Evolutionary conservation across 208 protist species (phyloP), one percentile per base, ranked within the genome.

Genomic region (Wallacemonas rigidus): DNA sequence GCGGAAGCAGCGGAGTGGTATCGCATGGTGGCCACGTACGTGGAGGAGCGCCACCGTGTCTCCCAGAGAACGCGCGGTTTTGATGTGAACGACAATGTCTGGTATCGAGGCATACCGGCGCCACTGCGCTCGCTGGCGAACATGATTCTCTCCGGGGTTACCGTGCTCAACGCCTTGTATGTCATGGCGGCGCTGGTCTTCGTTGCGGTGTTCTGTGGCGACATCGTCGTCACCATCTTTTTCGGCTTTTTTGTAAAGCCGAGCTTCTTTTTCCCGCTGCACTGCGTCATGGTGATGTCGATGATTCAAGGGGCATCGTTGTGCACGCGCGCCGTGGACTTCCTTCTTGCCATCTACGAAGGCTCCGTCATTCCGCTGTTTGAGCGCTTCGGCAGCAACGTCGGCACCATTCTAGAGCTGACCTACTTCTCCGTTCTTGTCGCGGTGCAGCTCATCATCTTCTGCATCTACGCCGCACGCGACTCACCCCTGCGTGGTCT

Each of bases 211-310:
- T 80, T 91, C 56, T 57, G 63, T 40, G 80, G 76, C 6, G 67
- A 68, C 67, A 64, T 89, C 55, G 68, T 86, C 35, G 71, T 84
- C 43, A 89, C 81, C 41, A 43, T 89, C 48, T 93, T 90, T 64
- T 81, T 93, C 40, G 85, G 82, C 48, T 87, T 83, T 48, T 86
- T 84, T 54, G 78, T 82, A n/a, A 58, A 87, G 48, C 71, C 80
- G 51, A 79, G 65, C 68, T 85, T 79, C 65, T 75, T 93, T 14
- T 90, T 90, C 67, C 80, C 88, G 36, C 67, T 93, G 35, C 70
- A 71, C 12, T 73, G 73, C 8, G 82, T 86, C 35, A 76, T 90
- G 45, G 47, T 87, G 51, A 82, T 89, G 74, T 55, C 75, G 1
- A 72, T 75, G 17, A 65, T 89, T 35, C 88, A 93, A 60, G 72